Evolutionary conservation across 129 eudicot species (phyloP), one percentile per base, ranked within the genome.

Genomic region (Pittosporum tobira): DNA sequence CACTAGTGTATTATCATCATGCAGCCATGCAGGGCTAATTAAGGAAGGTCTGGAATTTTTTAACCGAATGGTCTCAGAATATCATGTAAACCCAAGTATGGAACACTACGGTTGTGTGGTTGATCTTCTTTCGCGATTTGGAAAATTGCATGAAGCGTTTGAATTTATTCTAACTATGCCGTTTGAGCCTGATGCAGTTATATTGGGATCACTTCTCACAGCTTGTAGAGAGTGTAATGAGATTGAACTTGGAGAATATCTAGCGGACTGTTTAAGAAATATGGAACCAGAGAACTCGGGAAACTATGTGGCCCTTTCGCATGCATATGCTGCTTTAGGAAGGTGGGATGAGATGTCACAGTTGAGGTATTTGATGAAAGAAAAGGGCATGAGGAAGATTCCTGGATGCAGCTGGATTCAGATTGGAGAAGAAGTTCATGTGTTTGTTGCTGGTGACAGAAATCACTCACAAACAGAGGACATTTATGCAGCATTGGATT

Each of bases 351-450:
- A 76, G 44, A 74, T 69, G 44, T 76, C 65, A 24, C 64, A 56
- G 50, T 57, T 73, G 73, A 73, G 93, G 69, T 50, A 60, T 47
- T 47, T 71, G 21, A 71, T 84, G 84, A 79, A 65, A 71, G 71
- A 71, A 49, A 74, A 64, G 40, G 87, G 84, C 30, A 27, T 76
- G 50, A 68, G 47, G 71, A 79, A 79, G 62, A 71, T 49, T 48
- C 87, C 93, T 12, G 84, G 87, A 58, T 84, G 93, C 69, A 84
- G 84, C 77, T 84, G 84, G 84, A 71, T 74, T 76, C 81, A 79
- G 50, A 59, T 77, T 29, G 81, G 93, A 5, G 57, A 25, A 48
- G 84, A 76, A 51, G 42, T 64, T 64, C 79, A 77, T 61, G 87
- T 77, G 48, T 84, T 84, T 79, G 81, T 77, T 61, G 72, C 94